Conservation (phyloP, 192 early-diverging fungal species). For the Backusella morwellensis region DNA sequence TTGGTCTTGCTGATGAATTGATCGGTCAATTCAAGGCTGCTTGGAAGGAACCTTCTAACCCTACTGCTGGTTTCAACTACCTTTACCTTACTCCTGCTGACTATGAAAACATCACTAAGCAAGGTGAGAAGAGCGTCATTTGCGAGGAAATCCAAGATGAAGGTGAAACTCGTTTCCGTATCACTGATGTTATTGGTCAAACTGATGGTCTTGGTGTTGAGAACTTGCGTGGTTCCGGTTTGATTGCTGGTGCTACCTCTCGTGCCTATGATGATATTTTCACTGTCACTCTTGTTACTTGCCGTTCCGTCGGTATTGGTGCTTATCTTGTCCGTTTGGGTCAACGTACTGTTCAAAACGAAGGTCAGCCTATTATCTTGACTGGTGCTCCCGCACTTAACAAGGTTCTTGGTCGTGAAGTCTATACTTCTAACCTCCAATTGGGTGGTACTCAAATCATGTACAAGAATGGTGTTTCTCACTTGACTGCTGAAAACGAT, state of each 20-base stretch:
- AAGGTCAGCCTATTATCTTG: conserved; percentile 97
- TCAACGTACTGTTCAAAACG: conserved; percentile 95
- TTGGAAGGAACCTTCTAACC: conserved; percentile 82
- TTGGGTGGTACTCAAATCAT: conserved; percentile 99
- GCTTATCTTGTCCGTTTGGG: conserved; percentile 98
- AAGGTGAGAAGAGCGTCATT: conserved; percentile 68
- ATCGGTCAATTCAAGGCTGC: conserved; percentile 80
- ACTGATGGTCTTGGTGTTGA: conserved; percentile 93
- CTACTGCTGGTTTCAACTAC: conserved; percentile 89
- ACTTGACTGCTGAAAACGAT: conserved; percentile 94
- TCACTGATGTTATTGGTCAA: conserved; percentile 86
- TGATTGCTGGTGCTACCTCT: conserved; percentile 97
- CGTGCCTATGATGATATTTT: conserved; percentile 98
- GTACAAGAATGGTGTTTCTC: conserved; percentile 98
- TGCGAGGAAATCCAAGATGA: conserved; percentile 69
- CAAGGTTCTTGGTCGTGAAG: conserved; percentile 97
- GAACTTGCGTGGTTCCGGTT: conserved; percentile 92
- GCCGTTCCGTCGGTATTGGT: conserved; percentile 98
- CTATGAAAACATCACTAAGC: conserved; percentile 58
- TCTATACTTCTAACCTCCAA: conserved; percentile 97
- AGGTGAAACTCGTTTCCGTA: conserved; percentile 75
- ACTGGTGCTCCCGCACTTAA: conserved; percentile 96
- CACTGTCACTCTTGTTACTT: conserved; percentile 94
- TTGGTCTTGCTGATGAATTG: conserved; percentile 95
- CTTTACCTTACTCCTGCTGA: conserved; percentile 82